Conservation (phyloP, 176 grass and related monocot genomes). For the Juncus inflexus region DNA sequence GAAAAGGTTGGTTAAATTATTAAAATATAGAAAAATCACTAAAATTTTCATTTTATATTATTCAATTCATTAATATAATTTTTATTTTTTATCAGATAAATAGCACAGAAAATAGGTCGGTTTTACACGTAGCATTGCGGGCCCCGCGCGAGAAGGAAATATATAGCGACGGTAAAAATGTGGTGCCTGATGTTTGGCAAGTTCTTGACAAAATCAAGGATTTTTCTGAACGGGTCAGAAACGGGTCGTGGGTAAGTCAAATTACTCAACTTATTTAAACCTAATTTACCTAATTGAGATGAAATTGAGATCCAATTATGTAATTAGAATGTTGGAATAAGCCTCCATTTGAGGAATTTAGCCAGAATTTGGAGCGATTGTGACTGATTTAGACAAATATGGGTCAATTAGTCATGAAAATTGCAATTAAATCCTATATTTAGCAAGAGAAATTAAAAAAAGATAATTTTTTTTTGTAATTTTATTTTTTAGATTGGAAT, state of each 20-base stretch:
- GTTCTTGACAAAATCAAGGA: conserved; percentile 95
- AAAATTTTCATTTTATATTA: conserved; percentile 10
- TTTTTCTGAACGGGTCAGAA: conserved; percentile 82
- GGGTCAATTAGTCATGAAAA: no score
- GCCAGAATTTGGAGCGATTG: neutral
- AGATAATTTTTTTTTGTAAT: neutral
- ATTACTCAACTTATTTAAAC: neutral
- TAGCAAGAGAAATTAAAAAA: no score
- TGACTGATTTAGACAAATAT: neutral
- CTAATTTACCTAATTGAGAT: no score
- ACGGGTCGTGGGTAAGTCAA: conserved; percentile 70
- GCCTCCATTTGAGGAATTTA: neutral
- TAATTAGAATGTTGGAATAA: neutral
- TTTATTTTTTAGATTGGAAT: conserved; percentile 56
- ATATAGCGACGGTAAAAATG: conserved; percentile 65
- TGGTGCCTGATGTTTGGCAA: conserved; percentile 75
- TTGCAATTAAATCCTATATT: no score
- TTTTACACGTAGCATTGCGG: conserved; percentile 80
- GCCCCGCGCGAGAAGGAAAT: conserved; percentile 73
- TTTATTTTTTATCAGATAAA: conserved; percentile 63
- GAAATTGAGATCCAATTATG: no score
- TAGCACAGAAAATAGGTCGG: conserved; percentile 82
- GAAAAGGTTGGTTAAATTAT: conserved; percentile 38
- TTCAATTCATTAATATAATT: conserved; percentile 3
- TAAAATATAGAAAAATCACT: conserved; percentile 1